Evolutionary conservation across 2,329 filamentous ascomycete species (phyloP), one percentile per base, ranked within the genome.

Genomic region (Penicillium rolfsii): DNA sequence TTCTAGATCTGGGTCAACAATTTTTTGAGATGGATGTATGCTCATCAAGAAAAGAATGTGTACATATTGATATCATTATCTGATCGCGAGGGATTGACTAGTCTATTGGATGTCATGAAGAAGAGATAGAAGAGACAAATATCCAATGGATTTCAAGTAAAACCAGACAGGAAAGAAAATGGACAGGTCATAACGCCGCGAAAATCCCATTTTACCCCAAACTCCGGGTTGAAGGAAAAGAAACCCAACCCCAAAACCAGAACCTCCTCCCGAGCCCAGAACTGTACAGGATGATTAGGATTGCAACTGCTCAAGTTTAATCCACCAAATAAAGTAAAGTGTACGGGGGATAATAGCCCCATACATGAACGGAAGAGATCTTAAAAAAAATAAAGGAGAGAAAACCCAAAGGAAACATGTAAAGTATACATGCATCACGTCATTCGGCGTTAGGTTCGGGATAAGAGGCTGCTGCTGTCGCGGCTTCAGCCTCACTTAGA

Each of bases 381-480:
- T 33, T 11, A 11, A 33, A 11, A 33, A 33, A 11, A 4, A 33
- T 11, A 11, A 33, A 33, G 11, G 9, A 33, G 30, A 33, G 62
- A 36, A 53, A 60, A 64, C 46, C 59, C 52, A 48, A 46, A 60
- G 57, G 50, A 54, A 58, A 66, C 70, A 71, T 73, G 68, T 70
- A 73, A 67, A 71, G 48, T 67, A 69, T 74, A 74, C 70, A 74
- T 73, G 71, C 64, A 67, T 70, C 67, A 72, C 67, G 64, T 75
- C 70, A 68, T 72, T 70, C 67, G 64, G 69, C 66, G 65, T 70
- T 71, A 67, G 57, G 54, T 3, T 22, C 28, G 30, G 9, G 28
- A 30, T 38, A 16, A 57, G 36, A 2, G 16, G 28, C 26, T 46
- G 43, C 7, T 26, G 43, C 22, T 8, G 33, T 49, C 28, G n/a